Conservation (phyloP, 805 yeast genomes). For the Metschnikowia lochheadii region DNA sequence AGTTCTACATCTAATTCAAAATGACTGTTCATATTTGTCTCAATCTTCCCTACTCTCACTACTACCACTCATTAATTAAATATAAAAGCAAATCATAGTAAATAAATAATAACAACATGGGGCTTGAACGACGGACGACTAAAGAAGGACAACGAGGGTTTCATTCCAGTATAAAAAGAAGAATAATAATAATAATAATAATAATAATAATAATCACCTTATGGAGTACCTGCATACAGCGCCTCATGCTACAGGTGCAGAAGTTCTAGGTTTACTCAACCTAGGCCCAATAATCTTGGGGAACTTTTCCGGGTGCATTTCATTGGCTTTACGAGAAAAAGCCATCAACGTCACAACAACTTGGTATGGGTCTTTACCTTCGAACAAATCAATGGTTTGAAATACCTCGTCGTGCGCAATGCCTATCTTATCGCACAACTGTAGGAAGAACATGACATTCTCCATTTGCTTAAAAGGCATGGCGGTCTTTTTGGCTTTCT, state of each 20-base stretch:
- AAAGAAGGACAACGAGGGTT: too few relatives aligned
- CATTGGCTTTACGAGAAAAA: conserved; percentile 64
- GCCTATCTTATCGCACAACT: conserved; percentile 58
- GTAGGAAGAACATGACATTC: conserved; percentile 68
- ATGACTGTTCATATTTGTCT: too few relatives aligned
- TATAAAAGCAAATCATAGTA: too few relatives aligned
- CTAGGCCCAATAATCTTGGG: conserved; percentile 40
- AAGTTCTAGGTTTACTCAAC: background rate
- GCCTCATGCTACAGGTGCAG: background rate
- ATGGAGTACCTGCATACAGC: background rate
- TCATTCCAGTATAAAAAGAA: too few relatives aligned
- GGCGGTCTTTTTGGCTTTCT: conserved; percentile 53
- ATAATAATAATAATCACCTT: too few relatives aligned
- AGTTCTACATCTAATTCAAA: too few relatives aligned
- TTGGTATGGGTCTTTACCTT: conserved; percentile 70
- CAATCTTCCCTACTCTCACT: too few relatives aligned
- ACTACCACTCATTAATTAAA: too few relatives aligned
- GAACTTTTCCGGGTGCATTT: conserved; percentile 24
- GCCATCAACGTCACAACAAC: conserved; percentile 72
- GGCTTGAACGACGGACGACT: too few relatives aligned
- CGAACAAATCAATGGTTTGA: conserved; percentile 73
- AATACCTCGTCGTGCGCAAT: conserved; percentile 79
- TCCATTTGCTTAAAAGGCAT: conserved; percentile 84
- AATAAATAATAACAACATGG: too few relatives aligned
- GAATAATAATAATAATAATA: too few relatives aligned